Conservation (phyloP, 495 filamentous ascomycete genomes). For the Penicillium maclennaniae region DNA sequence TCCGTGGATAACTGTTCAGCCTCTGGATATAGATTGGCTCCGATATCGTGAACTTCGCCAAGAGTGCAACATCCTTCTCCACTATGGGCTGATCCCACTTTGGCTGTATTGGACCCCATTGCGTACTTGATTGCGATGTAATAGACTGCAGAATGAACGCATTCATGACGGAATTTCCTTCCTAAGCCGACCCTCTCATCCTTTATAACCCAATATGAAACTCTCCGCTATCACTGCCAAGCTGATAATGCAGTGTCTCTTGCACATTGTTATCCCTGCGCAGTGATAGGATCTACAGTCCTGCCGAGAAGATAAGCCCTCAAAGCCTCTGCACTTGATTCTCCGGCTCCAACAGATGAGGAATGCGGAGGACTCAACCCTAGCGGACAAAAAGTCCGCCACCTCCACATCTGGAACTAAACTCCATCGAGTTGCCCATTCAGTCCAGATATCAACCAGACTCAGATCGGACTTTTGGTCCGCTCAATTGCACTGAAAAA, state of each 20-base stretch:
- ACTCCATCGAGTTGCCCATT: neutral
- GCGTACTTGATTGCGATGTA: neutral
- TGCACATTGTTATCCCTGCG: neutral
- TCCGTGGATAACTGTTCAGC: slow-evolving; percentile 29
- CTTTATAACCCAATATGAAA: neutral
- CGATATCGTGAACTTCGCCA: slow-evolving; percentile 28
- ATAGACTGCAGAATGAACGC: neutral
- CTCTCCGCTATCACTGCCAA: slow-evolving; percentile 19
- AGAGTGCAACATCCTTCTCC: slow-evolving; percentile 25
- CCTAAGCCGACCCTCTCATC: neutral
- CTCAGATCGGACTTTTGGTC: neutral
- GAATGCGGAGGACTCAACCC: neutral
- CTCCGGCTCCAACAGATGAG: too few relatives aligned
- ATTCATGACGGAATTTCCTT: neutral
- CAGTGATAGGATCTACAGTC: neutral
- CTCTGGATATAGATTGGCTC: slow-evolving; percentile 30
- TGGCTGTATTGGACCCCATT: slow-evolving; percentile 17
- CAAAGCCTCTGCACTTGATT: too few relatives aligned
- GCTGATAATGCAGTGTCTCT: slow-evolving; percentile 10
- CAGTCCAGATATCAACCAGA: neutral
- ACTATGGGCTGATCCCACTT: slow-evolving; percentile 14
- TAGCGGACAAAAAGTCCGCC: slow-evolving; percentile 21
- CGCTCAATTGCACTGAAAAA: neutral
- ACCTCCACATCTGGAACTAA: neutral
- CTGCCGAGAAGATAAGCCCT: too few relatives aligned